A percentile compares a stretch with the other conserved stretches of the same genome.
phyloP scores from a whole-genome alignment of 2,329 filamentous ascomycete genomes.

The Geosmithia flava region DNA sequence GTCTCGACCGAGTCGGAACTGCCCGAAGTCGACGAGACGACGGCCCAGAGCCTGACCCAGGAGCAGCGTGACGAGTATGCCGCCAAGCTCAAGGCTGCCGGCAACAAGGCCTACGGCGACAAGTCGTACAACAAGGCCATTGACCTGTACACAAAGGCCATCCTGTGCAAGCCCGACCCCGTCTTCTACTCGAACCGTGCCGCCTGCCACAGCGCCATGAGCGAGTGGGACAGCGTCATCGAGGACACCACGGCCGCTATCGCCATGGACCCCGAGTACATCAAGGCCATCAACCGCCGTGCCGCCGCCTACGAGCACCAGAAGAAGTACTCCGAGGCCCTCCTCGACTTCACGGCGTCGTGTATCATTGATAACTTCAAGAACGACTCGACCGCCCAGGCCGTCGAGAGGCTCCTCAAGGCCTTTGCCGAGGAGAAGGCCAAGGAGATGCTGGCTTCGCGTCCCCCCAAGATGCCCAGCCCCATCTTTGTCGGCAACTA shows the following conservation, averaged over 20 bases:
- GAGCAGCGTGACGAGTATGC: constrained; percentile 79
- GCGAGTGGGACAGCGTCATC: constrained; percentile 90
- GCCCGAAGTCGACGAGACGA: constrained; percentile 51
- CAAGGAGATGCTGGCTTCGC: constrained; percentile 77
- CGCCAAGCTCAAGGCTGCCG: constrained; percentile 82
- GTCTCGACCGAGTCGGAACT: constrained; percentile 54
- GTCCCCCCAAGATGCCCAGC: constrained; percentile 78
- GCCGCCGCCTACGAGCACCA: constrained; percentile 95
- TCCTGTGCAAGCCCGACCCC: constrained; percentile 91
- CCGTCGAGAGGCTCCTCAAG: constrained; percentile 88
- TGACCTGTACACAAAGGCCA: constrained; percentile 87
- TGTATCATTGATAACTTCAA: constrained; percentile 98
- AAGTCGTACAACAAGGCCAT: constrained; percentile 94
- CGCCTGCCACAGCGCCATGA: constrained; percentile 89
- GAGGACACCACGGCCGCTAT: constrained; percentile 94
- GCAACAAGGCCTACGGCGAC: constrained; percentile 90
- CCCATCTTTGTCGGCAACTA: constrained; percentile 98
- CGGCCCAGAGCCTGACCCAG: constrained; percentile 34
- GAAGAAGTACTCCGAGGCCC: constrained; percentile 80
- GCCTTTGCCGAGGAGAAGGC: constrained; percentile 94
- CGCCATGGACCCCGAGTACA: constrained; percentile 85
- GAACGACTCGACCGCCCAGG: constrained; percentile 77
- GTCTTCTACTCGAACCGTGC: constrained; percentile 99
- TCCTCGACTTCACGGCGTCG: constrained; percentile 95
- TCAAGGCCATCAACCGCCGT: constrained; percentile 93